These are phyloP conservation scores for Melocanna baccifera DNA, from an alignment of 176 grass and related monocot species.

Conservation along the genomic window DNA sequence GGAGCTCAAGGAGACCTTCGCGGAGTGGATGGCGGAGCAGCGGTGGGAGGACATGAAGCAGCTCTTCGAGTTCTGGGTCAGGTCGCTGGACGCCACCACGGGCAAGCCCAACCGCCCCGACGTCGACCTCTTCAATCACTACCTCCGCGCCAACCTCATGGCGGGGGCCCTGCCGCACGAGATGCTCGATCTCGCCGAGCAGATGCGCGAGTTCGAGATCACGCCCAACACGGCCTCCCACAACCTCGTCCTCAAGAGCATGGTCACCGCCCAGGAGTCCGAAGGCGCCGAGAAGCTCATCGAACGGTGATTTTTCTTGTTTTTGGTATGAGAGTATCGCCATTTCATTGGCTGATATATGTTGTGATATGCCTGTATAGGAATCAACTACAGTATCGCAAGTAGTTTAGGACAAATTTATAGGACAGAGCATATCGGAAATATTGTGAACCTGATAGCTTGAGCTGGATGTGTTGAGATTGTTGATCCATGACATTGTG, in stretches of 20 bases:
- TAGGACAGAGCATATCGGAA: background rate
- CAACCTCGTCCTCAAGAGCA: constrained; percentile 81
- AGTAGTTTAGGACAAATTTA: background rate
- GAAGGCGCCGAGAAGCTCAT: constrained; percentile 39
- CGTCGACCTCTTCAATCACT: constrained; percentile 90
- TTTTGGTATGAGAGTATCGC: background rate
- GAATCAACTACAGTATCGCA: background rate
- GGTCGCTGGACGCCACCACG: constrained; percentile 56
- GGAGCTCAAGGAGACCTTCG: constrained; percentile 64
- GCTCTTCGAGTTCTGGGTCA: constrained; percentile 78
- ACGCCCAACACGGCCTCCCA: constrained; percentile 74
- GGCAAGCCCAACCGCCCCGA: constrained; percentile 92
- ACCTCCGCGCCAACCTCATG: constrained; percentile 78
- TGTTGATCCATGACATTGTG: background rate
- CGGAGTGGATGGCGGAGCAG: constrained; percentile 68
- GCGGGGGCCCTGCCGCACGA: constrained; percentile 40
- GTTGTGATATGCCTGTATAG: background rate
- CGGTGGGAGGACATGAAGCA: constrained; percentile 63
- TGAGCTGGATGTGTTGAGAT: constrained; percentile 1
- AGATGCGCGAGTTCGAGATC: constrained; percentile 82
- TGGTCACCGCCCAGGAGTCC: constrained; percentile 23
- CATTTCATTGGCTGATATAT: background rate
- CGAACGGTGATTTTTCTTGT: constrained; percentile 27
- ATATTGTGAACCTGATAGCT: background rate
- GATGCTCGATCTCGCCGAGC: constrained; percentile 70